A percentile compares a stretch with the other conserved stretches of the same genome.
phyloP scores from a whole-genome alignment of 2,329 filamentous ascomycete genomes.

The Rutstroemia sp. region DNA sequence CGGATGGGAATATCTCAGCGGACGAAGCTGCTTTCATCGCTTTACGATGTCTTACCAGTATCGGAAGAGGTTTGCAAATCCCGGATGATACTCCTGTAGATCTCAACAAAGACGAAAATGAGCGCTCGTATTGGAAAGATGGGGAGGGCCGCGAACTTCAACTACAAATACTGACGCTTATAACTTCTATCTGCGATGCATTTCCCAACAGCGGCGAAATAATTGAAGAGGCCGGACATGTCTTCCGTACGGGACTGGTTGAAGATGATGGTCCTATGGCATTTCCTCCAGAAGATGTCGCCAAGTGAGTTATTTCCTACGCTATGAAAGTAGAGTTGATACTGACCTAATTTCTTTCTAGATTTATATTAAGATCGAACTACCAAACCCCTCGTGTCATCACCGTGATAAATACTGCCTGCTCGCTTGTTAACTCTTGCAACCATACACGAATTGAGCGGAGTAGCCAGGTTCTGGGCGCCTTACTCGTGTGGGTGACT shows the following conservation, averaged over 20 bases:
- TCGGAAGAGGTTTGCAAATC: constrained; percentile 66
- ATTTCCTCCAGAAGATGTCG: constrained; percentile 58
- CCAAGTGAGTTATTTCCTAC: constrained; percentile 31
- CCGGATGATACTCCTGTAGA: constrained; percentile 61
- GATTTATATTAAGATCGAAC: constrained; percentile 52
- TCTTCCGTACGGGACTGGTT: constrained; percentile 67
- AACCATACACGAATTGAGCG: constrained; percentile 38
- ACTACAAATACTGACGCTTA: constrained; percentile 42
- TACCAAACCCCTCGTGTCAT: constrained; percentile 59
- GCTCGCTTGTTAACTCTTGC: constrained; percentile 59
- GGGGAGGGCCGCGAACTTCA: constrained; percentile 43
- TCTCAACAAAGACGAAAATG: constrained; percentile 44
- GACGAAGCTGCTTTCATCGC: constrained; percentile 37
- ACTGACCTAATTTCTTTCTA: not conserved
- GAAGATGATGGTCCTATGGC: constrained; percentile 75
- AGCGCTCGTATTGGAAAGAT: constrained; percentile 40
- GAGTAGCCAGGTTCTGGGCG: constrained; percentile 41
- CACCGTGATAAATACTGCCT: constrained; percentile 62
- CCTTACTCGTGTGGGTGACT: constrained; percentile 54
- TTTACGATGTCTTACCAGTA: constrained; percentile 59
- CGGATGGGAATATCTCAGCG: constrained; percentile 3
- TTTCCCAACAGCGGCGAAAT: constrained; percentile 59
- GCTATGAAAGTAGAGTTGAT: not conserved
- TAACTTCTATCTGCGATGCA: constrained; percentile 40
- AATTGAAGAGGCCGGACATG: constrained; percentile 62